Conservation (phyloP, 192 early-diverging fungal genomes). For the Chytriomyces sp. region DNA sequence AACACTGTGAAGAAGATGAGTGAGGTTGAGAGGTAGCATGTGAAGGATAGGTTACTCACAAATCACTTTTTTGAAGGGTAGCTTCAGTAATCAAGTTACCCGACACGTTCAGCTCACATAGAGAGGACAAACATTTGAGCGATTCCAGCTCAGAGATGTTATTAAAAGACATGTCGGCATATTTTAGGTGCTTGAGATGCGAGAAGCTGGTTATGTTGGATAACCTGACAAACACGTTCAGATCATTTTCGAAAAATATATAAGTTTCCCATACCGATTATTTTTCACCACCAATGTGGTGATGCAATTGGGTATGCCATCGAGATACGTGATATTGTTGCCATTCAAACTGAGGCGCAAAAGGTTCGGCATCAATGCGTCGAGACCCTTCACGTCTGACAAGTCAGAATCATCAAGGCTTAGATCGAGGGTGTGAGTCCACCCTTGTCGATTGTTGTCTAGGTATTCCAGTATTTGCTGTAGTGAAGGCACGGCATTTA, state of each 20-base stretch:
- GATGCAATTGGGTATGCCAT: neutral
- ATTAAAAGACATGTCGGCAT: slow-evolving; percentile 3
- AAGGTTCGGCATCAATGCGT: neutral
- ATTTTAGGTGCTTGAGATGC: neutral
- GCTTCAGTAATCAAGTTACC: neutral
- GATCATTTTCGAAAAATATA: neutral
- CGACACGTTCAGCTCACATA: slow-evolving; percentile 1
- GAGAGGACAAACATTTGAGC: neutral
- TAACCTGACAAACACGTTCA: neutral
- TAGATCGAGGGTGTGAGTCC: neutral
- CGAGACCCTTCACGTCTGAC: neutral
- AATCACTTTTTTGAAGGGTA: neutral
- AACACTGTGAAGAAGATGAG: neutral
- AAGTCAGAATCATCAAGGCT: slow-evolving; percentile 4
- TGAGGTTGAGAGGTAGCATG: neutral
- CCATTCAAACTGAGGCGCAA: neutral
- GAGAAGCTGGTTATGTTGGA: slow-evolving; percentile 7
- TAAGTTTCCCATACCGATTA: neutral
- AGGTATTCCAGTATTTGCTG: neutral
- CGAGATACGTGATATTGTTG: neutral
- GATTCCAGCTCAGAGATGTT: neutral
- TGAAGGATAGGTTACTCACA: neutral
- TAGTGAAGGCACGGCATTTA: neutral
- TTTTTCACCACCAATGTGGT: neutral
- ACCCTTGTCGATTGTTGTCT: neutral